Percentiles rank a stretch among this genome's conserved stretches.
These are phyloP conservation scores for Drechslera avenae DNA, from an alignment of 2,329 filamentous ascomycete genomes.

Conservation along the genomic window DNA sequence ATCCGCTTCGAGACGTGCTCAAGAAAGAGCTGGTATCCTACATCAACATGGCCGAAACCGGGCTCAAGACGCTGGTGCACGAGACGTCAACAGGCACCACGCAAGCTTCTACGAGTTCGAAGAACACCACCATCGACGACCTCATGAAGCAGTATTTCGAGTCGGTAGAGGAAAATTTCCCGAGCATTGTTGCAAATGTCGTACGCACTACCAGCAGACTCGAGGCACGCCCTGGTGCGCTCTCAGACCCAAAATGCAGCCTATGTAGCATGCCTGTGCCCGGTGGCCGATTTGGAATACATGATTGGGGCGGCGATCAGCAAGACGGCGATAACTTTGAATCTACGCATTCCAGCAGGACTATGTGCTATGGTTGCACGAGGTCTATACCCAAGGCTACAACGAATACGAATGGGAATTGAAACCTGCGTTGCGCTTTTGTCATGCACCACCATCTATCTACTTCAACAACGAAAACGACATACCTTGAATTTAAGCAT, in stretches of 20 bases:
- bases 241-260: constrained; percentile 57
- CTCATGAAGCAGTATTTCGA: constrained; percentile 89
- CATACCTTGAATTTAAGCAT: constrained; percentile 48
- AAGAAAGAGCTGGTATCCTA: constrained; percentile 79
- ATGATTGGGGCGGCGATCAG: constrained; percentile 65
- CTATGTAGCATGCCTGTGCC: constrained; percentile 73
- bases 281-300: constrained; percentile 66
- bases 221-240: constrained; percentile 51
- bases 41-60: constrained; percentile 58
- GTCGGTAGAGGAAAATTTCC: constrained; percentile 82
- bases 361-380: constrained; percentile 75
- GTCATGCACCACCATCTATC: neutral
- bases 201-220: constrained; percentile 90
- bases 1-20: constrained; percentile 83
- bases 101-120: constrained; percentile 62
- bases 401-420: neutral
- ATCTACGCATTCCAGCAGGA: constrained; percentile 23
- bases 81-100: constrained; percentile 27
- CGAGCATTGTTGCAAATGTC: constrained; percentile 92
- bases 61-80: constrained; percentile 53
- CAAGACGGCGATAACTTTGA: constrained; percentile 37
- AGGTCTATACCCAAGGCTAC: constrained; percentile 54
- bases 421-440: neutral
- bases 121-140: constrained; percentile 85
- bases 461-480: neutral